Evolutionary conservation across 306 rosid species (phyloP).

Genomic region (Fragaria nilgerrensis): DNA sequence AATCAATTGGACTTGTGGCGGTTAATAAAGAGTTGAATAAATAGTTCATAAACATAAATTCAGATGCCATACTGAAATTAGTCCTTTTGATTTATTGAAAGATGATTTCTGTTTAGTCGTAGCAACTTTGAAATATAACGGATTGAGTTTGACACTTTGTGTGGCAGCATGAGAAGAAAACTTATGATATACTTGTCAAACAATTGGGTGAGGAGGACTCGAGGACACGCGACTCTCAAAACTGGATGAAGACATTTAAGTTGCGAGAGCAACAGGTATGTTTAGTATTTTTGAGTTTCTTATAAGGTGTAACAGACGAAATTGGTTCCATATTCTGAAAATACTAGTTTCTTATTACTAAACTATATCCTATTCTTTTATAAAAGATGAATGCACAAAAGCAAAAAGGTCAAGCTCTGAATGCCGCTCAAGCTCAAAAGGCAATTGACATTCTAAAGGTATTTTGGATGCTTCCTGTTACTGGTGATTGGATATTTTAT

Average conservation of each 20-base stretch:
- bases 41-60: neutral
- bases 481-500: neutral
- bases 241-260: slow-evolving; percentile 97
- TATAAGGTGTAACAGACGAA: neutral
- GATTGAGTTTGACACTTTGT: neutral
- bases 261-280: slow-evolving; percentile 91
- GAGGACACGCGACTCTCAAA: slow-evolving; percentile 84
- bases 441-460: slow-evolving; percentile 93
- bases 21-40: neutral
- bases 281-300: neutral
- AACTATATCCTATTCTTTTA: slow-evolving; percentile 1
- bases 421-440: slow-evolving; percentile 83
- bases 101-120: neutral
- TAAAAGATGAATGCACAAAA: slow-evolving; percentile 87
- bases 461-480: slow-evolving; percentile 8
- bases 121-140: neutral
- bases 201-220: slow-evolving; percentile 98
- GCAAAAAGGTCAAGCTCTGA: slow-evolving; percentile 89
- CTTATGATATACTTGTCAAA: slow-evolving; percentile 91
- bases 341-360: neutral
- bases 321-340: neutral
- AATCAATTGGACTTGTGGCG: neutral
- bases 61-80: neutral
- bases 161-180: slow-evolving; percentile 91
- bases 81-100: neutral